Evolutionary conservation across 306 rosid species (phyloP).

Genomic region (Vicia villosa): DNA sequence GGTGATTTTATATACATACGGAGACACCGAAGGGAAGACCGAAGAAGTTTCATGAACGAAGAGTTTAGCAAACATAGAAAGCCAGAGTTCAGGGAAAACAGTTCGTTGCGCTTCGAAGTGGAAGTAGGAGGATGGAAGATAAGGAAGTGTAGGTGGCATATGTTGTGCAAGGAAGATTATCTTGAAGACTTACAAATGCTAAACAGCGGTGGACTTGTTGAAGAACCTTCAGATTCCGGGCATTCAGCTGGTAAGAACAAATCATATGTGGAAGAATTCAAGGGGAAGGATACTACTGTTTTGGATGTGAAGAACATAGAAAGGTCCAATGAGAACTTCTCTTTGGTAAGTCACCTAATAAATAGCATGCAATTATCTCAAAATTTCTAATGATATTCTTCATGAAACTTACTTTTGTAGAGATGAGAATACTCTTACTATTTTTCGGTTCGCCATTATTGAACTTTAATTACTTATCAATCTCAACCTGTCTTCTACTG

Average conservation of each 20-base stretch:
- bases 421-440: too few relatives aligned
- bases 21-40: not conserved
- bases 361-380: not conserved
- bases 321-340: slow-evolving; percentile 3
- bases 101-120: slow-evolving; percentile 3
- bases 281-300: not conserved
- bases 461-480: not conserved
- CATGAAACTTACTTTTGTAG: too few relatives aligned
- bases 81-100: slow-evolving; percentile 1
- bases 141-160: not conserved
- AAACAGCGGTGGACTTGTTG: not conserved
- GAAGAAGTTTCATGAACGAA: not conserved
- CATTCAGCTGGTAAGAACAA: not conserved
- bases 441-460: not conserved
- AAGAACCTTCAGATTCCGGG: not conserved
- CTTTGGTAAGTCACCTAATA: not conserved
- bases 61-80: slow-evolving; percentile 1
- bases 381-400: not conserved
- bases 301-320: not conserved
- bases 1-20: slow-evolving; percentile 15
- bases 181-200: slow-evolving; percentile 1
- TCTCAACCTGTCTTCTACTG: not conserved
- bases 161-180: slow-evolving; percentile 12
- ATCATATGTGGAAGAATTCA: not conserved
- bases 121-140: not conserved